These are phyloP conservation scores for Thraustochytrium sp. DNA, from an alignment of 352 stramenopile genomes.

Conservation along the genomic window DNA sequence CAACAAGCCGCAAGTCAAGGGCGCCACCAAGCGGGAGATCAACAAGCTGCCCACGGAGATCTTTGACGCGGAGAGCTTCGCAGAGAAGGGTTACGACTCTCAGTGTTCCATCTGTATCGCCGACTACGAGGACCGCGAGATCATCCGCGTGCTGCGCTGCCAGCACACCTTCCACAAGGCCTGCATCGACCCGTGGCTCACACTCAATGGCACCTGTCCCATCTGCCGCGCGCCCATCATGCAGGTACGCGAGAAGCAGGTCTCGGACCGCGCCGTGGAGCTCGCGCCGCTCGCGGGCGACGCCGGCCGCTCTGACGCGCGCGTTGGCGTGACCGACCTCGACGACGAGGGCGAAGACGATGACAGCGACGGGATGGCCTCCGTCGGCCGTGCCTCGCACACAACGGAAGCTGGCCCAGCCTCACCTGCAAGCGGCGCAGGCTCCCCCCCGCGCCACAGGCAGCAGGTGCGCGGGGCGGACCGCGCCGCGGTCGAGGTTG, in stretches of 20 bases:
- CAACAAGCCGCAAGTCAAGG: slow-evolving; percentile 34
- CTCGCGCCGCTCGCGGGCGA: no score
- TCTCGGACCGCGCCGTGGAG: background rate
- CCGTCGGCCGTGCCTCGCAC: no score
- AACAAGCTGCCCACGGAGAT: slow-evolving; percentile 36
- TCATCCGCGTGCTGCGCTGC: slow-evolving; percentile 22
- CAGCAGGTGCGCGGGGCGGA: no score
- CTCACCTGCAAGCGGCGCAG: no score
- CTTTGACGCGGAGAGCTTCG: background rate
- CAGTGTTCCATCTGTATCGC: slow-evolving; percentile 39
- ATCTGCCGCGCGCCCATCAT: slow-evolving; percentile 12
- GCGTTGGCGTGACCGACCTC: no score
- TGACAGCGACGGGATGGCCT: no score
- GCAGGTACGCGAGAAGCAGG: background rate
- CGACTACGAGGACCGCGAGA: slow-evolving; percentile 6
- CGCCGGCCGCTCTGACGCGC: no score
- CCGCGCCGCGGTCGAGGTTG: no score
- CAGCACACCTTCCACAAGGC: slow-evolving; percentile 20
- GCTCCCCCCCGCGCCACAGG: no score
- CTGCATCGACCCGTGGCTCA: slow-evolving; percentile 23
- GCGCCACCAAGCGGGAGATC: slow-evolving; percentile 33
- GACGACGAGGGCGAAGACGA: no score
- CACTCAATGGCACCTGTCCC: slow-evolving; percentile 29
- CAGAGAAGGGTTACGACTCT: slow-evolving; percentile 23
- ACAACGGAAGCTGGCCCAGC: no score